Conservation (phyloP, 164 flowering plant species). For the Tinospora cordifolia region DNA sequence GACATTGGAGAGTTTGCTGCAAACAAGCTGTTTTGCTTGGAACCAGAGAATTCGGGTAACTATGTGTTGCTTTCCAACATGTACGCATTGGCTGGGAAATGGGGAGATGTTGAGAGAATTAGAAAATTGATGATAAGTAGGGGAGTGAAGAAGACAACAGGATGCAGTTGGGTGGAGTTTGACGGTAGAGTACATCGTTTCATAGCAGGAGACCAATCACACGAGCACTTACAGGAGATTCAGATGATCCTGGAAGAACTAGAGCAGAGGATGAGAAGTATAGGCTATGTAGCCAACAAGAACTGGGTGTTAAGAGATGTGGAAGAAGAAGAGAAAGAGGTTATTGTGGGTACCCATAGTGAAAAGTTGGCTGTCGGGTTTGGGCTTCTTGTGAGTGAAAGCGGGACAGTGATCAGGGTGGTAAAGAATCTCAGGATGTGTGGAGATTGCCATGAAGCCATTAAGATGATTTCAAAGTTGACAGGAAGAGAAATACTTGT, state of each 20-base stretch:
- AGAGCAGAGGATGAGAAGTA: slow-evolving; percentile 34
- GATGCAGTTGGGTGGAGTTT: slow-evolving; percentile 62
- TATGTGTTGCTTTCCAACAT: slow-evolving; percentile 59
- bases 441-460: slow-evolving; percentile 50
- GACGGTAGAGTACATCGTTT: slow-evolving; percentile 46
- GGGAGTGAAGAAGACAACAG: slow-evolving; percentile 47
- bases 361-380: slow-evolving; percentile 65
- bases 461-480: slow-evolving; percentile 50
- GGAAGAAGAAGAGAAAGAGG: slow-evolving; percentile 74
- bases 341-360: slow-evolving; percentile 62
- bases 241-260: slow-evolving; percentile 35
- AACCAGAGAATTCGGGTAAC: slow-evolving; percentile 62
- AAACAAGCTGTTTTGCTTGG: slow-evolving; percentile 46
- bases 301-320: slow-evolving; percentile 55
- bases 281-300: slow-evolving; percentile 49
- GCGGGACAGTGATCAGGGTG: slow-evolving; percentile 42
- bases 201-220: slow-evolving; percentile 53
- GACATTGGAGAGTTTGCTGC: slow-evolving; percentile 62
- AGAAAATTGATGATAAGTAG: slow-evolving; percentile 34
- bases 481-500: slow-evolving; percentile 55
- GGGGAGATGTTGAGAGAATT: slow-evolving; percentile 47
- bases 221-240: slow-evolving; percentile 35
- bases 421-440: slow-evolving; percentile 70
- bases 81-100: slow-evolving; percentile 51
- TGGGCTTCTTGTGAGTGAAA: slow-evolving; percentile 41